phyloP scores from a whole-genome alignment of 495 filamentous ascomycete species.

The Pseudotulostoma volvatum region DNA sequence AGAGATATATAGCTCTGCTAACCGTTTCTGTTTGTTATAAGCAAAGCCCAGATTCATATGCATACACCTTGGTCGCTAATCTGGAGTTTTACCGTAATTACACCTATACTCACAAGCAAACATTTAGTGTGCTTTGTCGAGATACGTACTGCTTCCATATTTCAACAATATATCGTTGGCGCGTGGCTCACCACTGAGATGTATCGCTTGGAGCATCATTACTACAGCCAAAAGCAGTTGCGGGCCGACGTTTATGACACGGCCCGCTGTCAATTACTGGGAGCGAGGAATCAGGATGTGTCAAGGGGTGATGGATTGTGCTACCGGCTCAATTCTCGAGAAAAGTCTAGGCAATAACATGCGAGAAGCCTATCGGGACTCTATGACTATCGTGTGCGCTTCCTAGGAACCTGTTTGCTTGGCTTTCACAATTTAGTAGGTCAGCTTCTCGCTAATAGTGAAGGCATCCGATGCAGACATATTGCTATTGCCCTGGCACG shows the following conservation, averaged over 20 bases:
- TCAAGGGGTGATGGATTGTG: not conserved
- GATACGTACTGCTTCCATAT: not conserved
- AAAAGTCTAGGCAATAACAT: not conserved
- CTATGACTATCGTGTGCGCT: not conserved
- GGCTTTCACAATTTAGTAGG: not conserved
- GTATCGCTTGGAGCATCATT: not conserved
- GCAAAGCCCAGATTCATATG: not conserved
- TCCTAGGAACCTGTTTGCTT: not conserved
- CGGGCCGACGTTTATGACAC: not conserved
- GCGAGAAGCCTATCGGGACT: not conserved
- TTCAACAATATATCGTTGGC: conserved; percentile 38
- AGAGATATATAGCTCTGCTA: not conserved
- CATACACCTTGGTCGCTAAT: not conserved
- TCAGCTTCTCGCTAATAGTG: not conserved
- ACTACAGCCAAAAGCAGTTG: not conserved
- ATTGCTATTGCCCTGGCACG: not conserved
- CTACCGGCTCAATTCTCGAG: not conserved
- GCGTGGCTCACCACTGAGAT: conserved; percentile 41
- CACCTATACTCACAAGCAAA: not conserved
- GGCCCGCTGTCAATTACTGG: not conserved
- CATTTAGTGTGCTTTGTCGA: not conserved
- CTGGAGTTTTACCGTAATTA: not conserved
- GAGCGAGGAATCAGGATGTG: not conserved
- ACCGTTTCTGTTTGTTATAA: not conserved
- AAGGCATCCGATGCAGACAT: not conserved